Percentiles rank a stretch among this genome's conserved stretches.
phyloP scores from a whole-genome alignment of 345 rosid genomes.

The Eucalyptus curtisii region DNA sequence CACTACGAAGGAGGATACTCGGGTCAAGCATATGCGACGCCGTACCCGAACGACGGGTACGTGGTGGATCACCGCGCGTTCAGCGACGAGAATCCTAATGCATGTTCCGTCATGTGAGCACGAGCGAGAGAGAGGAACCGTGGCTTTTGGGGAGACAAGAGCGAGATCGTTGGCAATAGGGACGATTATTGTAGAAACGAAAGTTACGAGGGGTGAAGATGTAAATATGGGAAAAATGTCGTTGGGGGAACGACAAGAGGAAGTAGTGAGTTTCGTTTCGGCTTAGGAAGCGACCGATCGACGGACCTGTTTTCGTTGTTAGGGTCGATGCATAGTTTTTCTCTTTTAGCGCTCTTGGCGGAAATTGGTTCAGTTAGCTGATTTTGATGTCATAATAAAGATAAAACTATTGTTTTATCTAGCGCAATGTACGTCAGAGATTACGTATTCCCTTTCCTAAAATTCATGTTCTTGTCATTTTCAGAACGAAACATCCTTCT shows the following conservation, averaged over 20 bases:
- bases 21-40: constrained; percentile 10
- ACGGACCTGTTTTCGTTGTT: background rate
- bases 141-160: background rate
- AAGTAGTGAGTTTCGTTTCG: no score
- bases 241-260: no score
- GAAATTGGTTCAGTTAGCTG: background rate
- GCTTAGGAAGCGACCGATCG: background rate
- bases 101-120: constrained; percentile 61
- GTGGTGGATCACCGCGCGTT: constrained; percentile 17
- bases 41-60: constrained; percentile 11
- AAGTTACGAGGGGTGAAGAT: no score
- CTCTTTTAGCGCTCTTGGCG: background rate
- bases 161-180: background rate
- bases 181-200: no score
- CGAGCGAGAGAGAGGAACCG: background rate
- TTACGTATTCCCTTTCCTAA: background rate
- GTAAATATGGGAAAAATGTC: no score
- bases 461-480: background rate
- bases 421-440: background rate
- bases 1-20: background rate
- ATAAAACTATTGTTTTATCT: background rate
- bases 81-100: constrained; percentile 91
- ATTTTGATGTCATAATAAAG: background rate
- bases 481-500: background rate
- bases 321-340: background rate